These are phyloP conservation scores for Metarhizium sp. DNA, from an alignment of 2,329 filamentous ascomycete genomes.

Conservation along the genomic window DNA sequence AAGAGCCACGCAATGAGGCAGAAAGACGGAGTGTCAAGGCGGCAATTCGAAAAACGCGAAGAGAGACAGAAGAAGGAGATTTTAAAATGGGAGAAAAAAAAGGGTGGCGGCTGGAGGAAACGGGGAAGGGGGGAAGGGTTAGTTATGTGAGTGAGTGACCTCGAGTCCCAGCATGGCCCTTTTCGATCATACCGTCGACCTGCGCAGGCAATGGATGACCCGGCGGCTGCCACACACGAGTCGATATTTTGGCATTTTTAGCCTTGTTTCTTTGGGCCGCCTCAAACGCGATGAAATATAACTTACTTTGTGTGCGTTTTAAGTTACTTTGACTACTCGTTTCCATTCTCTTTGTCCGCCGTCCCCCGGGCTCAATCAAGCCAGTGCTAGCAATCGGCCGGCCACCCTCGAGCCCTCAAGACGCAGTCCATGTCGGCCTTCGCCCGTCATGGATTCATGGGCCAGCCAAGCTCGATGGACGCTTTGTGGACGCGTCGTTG, in stretches of 20 bases:
- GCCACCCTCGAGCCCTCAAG: too few species aligned
- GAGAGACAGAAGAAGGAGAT: slow-evolving; percentile 10
- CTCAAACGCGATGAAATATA: background rate
- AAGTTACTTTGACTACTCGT: background rate
- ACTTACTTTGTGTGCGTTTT: background rate
- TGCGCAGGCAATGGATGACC: slow-evolving; percentile 5
- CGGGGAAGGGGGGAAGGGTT: slow-evolving; percentile 24
- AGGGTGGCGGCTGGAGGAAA: slow-evolving; percentile 15
- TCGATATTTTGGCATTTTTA: background rate
- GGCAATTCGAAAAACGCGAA: slow-evolving; percentile 5
- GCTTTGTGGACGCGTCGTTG: background rate
- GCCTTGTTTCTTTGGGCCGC: background rate
- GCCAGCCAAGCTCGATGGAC: background rate
- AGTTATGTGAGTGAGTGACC: slow-evolving; percentile 23
- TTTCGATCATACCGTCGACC: slow-evolving; percentile 1
- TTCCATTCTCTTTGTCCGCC: too few species aligned
- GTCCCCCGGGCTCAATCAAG: too few species aligned
- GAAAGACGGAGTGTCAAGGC: background rate
- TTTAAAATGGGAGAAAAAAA: slow-evolving; percentile 14
- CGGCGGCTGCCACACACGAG: slow-evolving; percentile 5
- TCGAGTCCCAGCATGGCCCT: slow-evolving; percentile 7
- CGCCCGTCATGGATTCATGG: background rate
- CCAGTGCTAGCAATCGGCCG: too few species aligned
- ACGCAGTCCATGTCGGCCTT: too few species aligned
- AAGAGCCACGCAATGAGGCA: background rate